Evolutionary conservation across 495 filamentous ascomycete genomes (phyloP).

Genomic region (Penicillium samsonianum): DNA sequence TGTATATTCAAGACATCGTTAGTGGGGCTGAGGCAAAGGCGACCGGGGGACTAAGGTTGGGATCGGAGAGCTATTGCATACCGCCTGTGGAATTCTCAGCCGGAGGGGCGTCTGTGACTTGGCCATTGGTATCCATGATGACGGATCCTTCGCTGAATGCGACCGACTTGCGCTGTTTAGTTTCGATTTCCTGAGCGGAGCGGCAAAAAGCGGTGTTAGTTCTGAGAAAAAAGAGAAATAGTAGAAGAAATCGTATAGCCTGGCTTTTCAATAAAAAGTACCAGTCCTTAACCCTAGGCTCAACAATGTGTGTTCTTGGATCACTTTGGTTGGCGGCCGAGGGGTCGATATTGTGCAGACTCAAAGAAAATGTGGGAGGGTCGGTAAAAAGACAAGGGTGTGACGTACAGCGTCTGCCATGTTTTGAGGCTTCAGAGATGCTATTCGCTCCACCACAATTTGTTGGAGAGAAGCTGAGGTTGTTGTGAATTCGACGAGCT

Average conservation of each 20-base stretch:
- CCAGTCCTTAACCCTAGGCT: slow-evolving; percentile 1
- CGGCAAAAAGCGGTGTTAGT: slow-evolving; percentile 18
- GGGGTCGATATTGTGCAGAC: slow-evolving; percentile 30
- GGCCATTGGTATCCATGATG: slow-evolving; percentile 82
- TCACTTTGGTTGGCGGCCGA: slow-evolving; percentile 22
- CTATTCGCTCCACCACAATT: slow-evolving; percentile 22
- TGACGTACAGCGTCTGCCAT: slow-evolving; percentile 58
- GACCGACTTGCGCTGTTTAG: slow-evolving; percentile 79
- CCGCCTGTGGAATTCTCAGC: slow-evolving; percentile 57
- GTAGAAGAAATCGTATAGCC: slow-evolving; percentile 2
- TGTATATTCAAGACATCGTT: slow-evolving; percentile 22
- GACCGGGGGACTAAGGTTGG: slow-evolving; percentile 8
- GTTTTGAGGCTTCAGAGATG: slow-evolving; percentile 22
- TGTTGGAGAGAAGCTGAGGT: slow-evolving; percentile 1
- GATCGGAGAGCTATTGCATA: slow-evolving; percentile 18
- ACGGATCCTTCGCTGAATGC: slow-evolving; percentile 82
- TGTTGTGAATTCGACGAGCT: not conserved
- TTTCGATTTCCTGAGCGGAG: slow-evolving; percentile 34
- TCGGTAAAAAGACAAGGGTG: slow-evolving; percentile 45
- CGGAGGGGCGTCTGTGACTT: slow-evolving; percentile 68
- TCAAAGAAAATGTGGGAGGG: slow-evolving; percentile 49
- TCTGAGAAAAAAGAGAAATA: slow-evolving; percentile 15
- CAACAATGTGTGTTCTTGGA: slow-evolving; percentile 15
- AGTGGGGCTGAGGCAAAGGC: slow-evolving; percentile 10
- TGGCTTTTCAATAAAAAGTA: slow-evolving; percentile 3